Evolutionary conservation across 2,329 filamentous ascomycete genomes (phyloP).

Genomic region (Microdochium paspali): DNA sequence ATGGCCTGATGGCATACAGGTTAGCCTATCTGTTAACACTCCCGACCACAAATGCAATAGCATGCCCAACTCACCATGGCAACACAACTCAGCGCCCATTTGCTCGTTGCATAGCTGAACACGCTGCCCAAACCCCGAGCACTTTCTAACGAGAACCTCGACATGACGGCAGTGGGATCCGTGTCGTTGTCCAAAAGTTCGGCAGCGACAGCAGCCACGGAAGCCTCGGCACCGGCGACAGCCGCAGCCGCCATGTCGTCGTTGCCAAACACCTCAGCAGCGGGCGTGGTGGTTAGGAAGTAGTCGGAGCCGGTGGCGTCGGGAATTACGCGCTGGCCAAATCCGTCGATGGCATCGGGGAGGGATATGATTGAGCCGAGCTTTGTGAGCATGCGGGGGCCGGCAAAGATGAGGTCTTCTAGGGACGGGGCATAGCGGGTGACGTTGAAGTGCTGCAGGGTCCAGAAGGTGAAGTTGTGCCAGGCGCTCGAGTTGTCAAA

Average conservation of each 20-base stretch:
- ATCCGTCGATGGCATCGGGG: conserved; percentile 50
- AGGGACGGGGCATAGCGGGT: conserved; percentile 54
- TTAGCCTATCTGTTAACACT: conserved; percentile 5
- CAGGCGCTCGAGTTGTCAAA: conserved; percentile 34
- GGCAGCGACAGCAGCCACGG: conserved; percentile 18
- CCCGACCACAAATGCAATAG: background rate
- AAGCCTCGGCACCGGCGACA: conserved; percentile 10
- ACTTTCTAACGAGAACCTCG: conserved; percentile 46
- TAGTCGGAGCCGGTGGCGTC: conserved; percentile 14
- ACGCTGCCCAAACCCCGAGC: conserved; percentile 71
- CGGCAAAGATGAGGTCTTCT: conserved; percentile 58
- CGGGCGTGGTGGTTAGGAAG: conserved; percentile 45
- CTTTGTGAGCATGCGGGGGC: conserved; percentile 61
- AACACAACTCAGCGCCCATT: conserved; percentile 85
- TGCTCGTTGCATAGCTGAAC: conserved; percentile 82
- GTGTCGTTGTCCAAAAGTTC: conserved; percentile 32
- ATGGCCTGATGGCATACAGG: conserved; percentile 60
- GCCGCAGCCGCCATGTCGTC: conserved; percentile 27
- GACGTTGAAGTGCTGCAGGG: conserved; percentile 38
- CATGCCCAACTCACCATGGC: conserved; percentile 46
- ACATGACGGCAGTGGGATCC: conserved; percentile 28
- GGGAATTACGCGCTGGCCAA: conserved; percentile 39
- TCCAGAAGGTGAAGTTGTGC: conserved; percentile 48
- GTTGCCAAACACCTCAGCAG: conserved; percentile 23
- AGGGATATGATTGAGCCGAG: conserved; percentile 47